These are phyloP conservation scores for Hypoxylon sp. DNA, from an alignment of 2,329 filamentous ascomycete species.

Conservation along the genomic window DNA sequence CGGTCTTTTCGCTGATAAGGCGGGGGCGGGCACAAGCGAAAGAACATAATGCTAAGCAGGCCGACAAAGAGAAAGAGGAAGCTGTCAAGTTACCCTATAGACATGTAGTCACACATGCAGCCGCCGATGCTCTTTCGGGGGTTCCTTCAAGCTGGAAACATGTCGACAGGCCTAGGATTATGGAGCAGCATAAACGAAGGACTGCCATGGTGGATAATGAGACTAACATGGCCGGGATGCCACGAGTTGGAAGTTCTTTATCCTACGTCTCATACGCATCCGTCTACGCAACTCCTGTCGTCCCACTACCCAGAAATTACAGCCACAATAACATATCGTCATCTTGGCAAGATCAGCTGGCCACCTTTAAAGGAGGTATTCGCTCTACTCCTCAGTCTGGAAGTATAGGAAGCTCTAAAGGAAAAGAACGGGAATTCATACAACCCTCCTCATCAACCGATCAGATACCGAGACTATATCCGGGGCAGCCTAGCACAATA, in stretches of 20 bases:
- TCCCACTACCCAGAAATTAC: conserved; percentile 53
- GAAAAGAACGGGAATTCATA: conserved; percentile 40
- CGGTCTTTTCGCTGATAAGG: conserved; percentile 64
- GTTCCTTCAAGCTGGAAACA: conserved; percentile 61
- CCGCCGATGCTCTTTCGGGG: conserved; percentile 63
- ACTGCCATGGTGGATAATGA: conserved; percentile 57
- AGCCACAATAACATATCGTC: conserved; percentile 53
- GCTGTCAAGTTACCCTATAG: conserved; percentile 59
- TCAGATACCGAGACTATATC: conserved; percentile 30
- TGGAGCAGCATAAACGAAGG: conserved; percentile 60
- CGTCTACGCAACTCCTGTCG: conserved; percentile 51
- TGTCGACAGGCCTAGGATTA: conserved; percentile 57
- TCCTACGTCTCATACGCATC: conserved; percentile 58
- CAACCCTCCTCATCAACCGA: conserved; percentile 21
- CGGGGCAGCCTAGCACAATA: conserved; percentile 27
- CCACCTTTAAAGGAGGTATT: conserved; percentile 27
- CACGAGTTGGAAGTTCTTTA: conserved; percentile 59
- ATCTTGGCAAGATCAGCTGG: conserved; percentile 36
- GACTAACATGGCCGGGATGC: conserved; percentile 43
- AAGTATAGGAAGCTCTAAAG: conserved; percentile 36
- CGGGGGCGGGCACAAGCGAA: conserved; percentile 64
- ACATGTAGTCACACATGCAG: conserved; percentile 70
- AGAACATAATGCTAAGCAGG: conserved; percentile 59
- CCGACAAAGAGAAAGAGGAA: conserved; percentile 57
- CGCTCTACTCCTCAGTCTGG: conserved; percentile 33